Evolutionary conservation across 371 early-diverging fungal species (phyloP).

Genomic region (Apophysomyces elegans): DNA sequence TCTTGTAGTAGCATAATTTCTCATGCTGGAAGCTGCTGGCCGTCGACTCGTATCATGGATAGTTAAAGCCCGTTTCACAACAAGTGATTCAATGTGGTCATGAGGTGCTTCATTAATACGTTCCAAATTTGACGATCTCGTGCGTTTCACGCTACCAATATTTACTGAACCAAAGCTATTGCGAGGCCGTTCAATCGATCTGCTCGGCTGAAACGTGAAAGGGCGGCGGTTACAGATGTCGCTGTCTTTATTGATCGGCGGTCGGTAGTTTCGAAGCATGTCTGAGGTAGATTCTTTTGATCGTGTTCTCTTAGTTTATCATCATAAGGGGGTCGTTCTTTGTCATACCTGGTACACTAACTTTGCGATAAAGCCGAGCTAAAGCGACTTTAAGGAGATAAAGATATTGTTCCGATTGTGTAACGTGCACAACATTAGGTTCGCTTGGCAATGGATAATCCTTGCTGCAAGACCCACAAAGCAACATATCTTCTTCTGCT

Average conservation of each 20-base stretch:
- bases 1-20: not conserved
- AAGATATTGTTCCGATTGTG: slow-evolving; percentile 85
- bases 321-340: not conserved
- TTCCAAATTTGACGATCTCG: slow-evolving; percentile 43
- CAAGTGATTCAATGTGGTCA: slow-evolving; percentile 4
- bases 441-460: slow-evolving; percentile 16
- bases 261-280: not conserved
- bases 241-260: not conserved
- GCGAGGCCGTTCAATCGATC: not conserved
- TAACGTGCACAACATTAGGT: slow-evolving; percentile 66
- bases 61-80: slow-evolving; percentile 10
- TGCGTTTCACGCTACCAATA: slow-evolving; percentile 41
- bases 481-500: slow-evolving; percentile 48
- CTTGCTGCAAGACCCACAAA: slow-evolving; percentile 37
- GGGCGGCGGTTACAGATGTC: slow-evolving; percentile 1
- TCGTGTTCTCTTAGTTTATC: slow-evolving; percentile 1
- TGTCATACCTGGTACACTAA: slow-evolving; percentile 50
- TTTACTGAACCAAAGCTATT: slow-evolving; percentile 27
- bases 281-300: not conserved
- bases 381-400: slow-evolving; percentile 81
- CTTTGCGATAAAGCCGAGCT: slow-evolving; percentile 67
- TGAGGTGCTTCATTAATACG: slow-evolving; percentile 16
- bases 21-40: not conserved
- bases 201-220: not conserved
- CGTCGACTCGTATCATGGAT: slow-evolving; percentile 5